Evolutionary conservation across 352 stramenopile genomes (phyloP).

Genomic region (Phytophthora vignae): DNA sequence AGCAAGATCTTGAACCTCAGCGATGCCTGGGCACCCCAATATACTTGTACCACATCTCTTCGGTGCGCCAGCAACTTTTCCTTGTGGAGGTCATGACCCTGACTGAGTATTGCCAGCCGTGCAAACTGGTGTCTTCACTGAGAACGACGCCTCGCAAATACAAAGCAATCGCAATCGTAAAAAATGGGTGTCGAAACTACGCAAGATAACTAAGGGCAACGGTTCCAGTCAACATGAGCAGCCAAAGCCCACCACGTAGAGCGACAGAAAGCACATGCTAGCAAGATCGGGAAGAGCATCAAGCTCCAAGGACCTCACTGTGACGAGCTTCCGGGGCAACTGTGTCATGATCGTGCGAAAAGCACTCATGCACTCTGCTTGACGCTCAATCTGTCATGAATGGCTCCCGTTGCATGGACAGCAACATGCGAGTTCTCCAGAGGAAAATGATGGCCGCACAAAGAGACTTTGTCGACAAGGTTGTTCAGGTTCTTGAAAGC

Average conservation of each 20-base stretch:
- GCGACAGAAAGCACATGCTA: not conserved
- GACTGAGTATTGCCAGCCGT: too few species aligned
- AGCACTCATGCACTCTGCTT: not conserved
- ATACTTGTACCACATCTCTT: too few species aligned
- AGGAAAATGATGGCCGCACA: not conserved
- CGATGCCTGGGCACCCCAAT: too few species aligned
- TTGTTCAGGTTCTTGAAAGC: not conserved
- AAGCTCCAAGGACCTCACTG: not conserved
- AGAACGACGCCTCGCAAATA: too few species aligned
- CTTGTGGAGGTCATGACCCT: too few species aligned
- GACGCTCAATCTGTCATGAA: constrained; percentile 45
- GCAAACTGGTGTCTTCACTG: too few species aligned
- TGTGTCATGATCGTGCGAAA: not conserved
- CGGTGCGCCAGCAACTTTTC: too few species aligned
- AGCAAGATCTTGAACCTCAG: too few species aligned
- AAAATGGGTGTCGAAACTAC: not conserved
- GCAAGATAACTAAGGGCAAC: not conserved
- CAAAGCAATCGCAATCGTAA: too few species aligned
- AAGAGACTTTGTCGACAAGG: not conserved
- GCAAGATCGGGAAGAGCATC: not conserved
- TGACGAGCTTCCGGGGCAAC: not conserved
- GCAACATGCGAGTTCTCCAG: constrained; percentile 28
- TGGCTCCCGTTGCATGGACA: constrained; percentile 21
- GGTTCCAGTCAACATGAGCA: too few species aligned
- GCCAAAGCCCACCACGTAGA: not conserved